Conservation (phyloP, 164 flowering plant species). For the Amborella trichopoda region DNA sequence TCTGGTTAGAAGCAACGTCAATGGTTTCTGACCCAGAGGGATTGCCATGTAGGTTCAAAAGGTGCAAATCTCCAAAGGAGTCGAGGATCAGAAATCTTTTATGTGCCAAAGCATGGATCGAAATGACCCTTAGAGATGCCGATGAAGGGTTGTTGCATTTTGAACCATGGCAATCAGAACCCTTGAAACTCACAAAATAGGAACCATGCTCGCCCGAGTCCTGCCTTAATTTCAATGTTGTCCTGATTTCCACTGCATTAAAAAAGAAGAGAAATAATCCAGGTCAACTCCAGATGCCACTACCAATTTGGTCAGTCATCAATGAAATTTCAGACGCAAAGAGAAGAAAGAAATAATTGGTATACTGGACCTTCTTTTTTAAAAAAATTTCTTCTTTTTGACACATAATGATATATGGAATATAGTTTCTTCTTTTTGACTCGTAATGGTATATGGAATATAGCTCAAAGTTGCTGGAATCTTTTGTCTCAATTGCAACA, state of each 20-base stretch:
- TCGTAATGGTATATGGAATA: too few species aligned
- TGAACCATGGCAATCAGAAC: constrained; percentile 13
- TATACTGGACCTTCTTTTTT: too few species aligned
- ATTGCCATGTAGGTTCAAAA: constrained; percentile 25
- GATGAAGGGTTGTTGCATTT: constrained; percentile 8
- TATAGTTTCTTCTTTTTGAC: too few species aligned
- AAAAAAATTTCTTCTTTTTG: too few species aligned
- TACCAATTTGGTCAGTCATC: constrained; percentile 4
- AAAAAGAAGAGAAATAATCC: constrained; percentile 17
- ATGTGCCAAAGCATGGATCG: constrained; percentile 48
- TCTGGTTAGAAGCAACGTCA: constrained; percentile 4
- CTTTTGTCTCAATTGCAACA: too few species aligned
- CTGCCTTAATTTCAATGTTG: constrained; percentile 36
- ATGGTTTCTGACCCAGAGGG: constrained; percentile 21
- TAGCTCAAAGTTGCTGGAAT: too few species aligned
- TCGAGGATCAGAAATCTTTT: constrained; percentile 54
- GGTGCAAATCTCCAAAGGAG: constrained; percentile 55
- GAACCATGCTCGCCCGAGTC: constrained; percentile 34
- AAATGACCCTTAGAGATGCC: constrained; percentile 40
- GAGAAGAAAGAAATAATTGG: too few species aligned
- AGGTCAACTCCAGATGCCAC: constrained; percentile 12
- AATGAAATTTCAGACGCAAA: background rate
- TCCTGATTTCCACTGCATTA: constrained; percentile 49
- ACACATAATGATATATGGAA: too few species aligned
- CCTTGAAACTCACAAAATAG: constrained; percentile 39